These are phyloP conservation scores for Phytophthora citricola DNA, from an alignment of 352 stramenopile genomes.

Conservation along the genomic window DNA sequence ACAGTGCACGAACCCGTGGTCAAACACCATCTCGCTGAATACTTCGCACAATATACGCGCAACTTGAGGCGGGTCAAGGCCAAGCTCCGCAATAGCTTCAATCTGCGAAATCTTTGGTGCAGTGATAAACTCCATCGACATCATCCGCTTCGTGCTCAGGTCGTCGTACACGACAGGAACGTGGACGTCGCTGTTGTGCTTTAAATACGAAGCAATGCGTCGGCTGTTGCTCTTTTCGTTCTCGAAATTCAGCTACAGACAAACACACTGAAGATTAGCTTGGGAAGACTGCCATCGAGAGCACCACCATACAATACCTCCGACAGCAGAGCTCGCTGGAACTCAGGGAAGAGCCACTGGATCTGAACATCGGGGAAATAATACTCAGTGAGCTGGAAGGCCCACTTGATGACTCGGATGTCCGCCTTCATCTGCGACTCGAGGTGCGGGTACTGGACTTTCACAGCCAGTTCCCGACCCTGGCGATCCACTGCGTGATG, in stretches of 20 bases:
- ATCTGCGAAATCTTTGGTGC: constrained; percentile 94
- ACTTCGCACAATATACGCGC: constrained; percentile 91
- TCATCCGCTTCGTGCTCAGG: constrained; percentile 88
- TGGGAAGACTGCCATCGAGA: not conserved
- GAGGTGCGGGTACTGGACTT: constrained; percentile 96
- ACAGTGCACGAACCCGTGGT: constrained; percentile 96
- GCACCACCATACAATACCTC: constrained; percentile 49
- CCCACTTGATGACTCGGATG: constrained; percentile 74
- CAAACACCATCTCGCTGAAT: constrained; percentile 96
- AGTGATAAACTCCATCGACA: constrained; percentile 98
- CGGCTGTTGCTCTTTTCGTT: constrained; percentile 86
- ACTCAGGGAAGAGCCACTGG: constrained; percentile 96
- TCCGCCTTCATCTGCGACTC: constrained; percentile 77
- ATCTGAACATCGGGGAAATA: constrained; percentile 93
- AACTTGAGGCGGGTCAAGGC: constrained; percentile 84
- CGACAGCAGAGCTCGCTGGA: constrained; percentile 78
- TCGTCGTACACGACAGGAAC: constrained; percentile 90
- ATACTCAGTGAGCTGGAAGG: constrained; percentile 66
- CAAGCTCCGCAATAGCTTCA: constrained; percentile 78
- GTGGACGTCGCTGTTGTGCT: constrained; percentile 59
- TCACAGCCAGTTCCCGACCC: constrained; percentile 94
- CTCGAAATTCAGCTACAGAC: constrained; percentile 78
- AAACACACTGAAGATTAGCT: constrained; percentile 1
- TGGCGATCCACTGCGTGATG: constrained; percentile 91
- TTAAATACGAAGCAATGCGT: constrained; percentile 66